Evolutionary conservation across 1,284 basidiomycete genomes (phyloP).

Genomic region (Pseudomicrostroma phylloplanum): DNA sequence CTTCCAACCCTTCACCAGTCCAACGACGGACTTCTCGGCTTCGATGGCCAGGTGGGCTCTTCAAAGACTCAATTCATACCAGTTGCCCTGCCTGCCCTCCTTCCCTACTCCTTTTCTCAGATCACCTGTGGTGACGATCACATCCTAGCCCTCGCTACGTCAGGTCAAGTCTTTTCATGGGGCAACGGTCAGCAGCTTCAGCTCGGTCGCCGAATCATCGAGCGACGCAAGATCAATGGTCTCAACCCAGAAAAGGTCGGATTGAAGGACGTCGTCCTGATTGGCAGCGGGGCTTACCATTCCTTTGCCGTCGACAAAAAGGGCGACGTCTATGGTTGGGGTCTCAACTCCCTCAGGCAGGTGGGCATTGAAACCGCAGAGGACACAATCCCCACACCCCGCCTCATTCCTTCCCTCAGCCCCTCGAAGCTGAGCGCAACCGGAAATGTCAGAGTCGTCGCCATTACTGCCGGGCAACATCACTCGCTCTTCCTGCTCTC

Average conservation of each 20-base stretch:
- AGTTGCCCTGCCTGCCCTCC: constrained; percentile 50
- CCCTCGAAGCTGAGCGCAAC: constrained; percentile 59
- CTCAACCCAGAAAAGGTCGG: constrained; percentile 70
- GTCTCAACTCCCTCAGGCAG: constrained; percentile 72
- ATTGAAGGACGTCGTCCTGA: constrained; percentile 67
- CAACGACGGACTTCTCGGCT: constrained; percentile 77
- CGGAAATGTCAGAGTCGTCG: constrained; percentile 56
- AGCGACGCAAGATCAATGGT: constrained; percentile 70
- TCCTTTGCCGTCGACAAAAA: constrained; percentile 80
- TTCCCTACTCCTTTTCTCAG: constrained; percentile 61
- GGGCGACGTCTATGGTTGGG: constrained; percentile 84
- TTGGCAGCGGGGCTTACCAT: constrained; percentile 76
- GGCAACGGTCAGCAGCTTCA: constrained; percentile 81
- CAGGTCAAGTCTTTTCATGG: constrained; percentile 70
- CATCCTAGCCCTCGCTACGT: constrained; percentile 73
- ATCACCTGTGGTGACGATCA: constrained; percentile 80
- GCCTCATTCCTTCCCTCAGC: constrained; percentile 62
- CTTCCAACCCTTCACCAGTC: constrained; percentile 47
- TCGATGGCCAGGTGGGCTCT: constrained; percentile 59
- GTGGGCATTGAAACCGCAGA: constrained; percentile 58
- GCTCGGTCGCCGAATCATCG: constrained; percentile 61
- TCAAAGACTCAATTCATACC: constrained; percentile 37
- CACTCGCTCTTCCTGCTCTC: constrained; percentile 80
- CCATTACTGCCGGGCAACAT: constrained; percentile 72
- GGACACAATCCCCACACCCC: constrained; percentile 63